Base-by-base conservation (phyloP, 257 asterid genomes). In the Oldenlandia corymbosa region DNA sequence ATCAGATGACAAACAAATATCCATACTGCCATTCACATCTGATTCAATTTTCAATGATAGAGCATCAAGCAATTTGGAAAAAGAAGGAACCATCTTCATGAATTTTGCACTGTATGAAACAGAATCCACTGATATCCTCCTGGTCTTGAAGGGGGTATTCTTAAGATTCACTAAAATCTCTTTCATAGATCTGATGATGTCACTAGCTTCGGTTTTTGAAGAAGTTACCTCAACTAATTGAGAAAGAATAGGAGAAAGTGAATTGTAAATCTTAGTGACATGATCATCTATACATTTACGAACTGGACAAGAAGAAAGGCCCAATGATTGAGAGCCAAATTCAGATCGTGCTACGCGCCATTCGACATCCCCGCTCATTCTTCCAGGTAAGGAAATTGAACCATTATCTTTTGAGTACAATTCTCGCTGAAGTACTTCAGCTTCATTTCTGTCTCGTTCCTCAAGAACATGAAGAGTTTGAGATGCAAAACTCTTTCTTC, bases 311-410 rank as follows among this genome's bases (percentile, higher is more conserved):
- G 89, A 83, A 9, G 93, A 85, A 66, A 94, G 82, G 74, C 80
- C 79, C 73, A 82, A 50, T 68, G 97, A 83, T 60, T 87, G 91
- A 58, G 92, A 79, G 65, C 86, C 95, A 73, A 83, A 83, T 75
- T 91, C 98, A 55, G 88, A 79, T 83, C 96, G 80, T 65, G 95
- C 77, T 55, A 86, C 57, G 65, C 98, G 91, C 98, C 98, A 91
- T 60, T 71, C 85, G 76, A 80, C 75, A 66, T 82, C 81, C 66
- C 98, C 97, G 78, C 97, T 91, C 65, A 74, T 87, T 77, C 98
- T 89, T 74, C 97, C 98, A 20, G 97, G 98, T 62, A 88, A 87
- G 62, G 92, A 84, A 73, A 86, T 67, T 54, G 88, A 74, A 63
- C 78, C 42, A 65, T 86, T 88, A 65, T 79, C 92, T 66, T 74